Evolutionary conservation across 345 rosid species (phyloP), one percentile per base, ranked within the genome.

Genomic region (Acer campestre): DNA sequence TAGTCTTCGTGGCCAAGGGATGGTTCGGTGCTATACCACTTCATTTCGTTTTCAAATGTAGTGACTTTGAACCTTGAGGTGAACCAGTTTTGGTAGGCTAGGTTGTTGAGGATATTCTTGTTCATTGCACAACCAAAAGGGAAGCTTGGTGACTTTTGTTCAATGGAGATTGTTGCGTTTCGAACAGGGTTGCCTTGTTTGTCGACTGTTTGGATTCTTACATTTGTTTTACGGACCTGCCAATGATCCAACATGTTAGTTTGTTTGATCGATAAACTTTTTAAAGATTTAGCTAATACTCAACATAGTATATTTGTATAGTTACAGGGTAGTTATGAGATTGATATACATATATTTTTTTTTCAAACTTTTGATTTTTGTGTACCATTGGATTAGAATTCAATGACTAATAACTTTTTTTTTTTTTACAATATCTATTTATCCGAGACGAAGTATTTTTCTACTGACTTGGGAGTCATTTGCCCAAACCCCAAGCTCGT

Each of bases 61-160:
- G 98, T 83, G 61, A 91, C 88, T 5, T 40, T 77, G 81, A 94
- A 94, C 72, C 94, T 88, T 7, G 89, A 68, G 0, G 90, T 83
- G 87, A 93, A 93, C 98, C 98, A 95, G 12, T 85, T 76, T 68
- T 86, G 88, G 80, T 89, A 91, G 29, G 83, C 82, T 1, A 68
- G 51, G 80, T 88, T 90, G 67, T 51, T 59, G 49, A 95, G 89
- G 83, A 93, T 95, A 88, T 89, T 86, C 17, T 75, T 85, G 83
- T 85, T 90, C 35, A 78, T 84, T 11, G 87, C 92, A 23, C 89
- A 88, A 0, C 98, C 99, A 59, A 95, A 78, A 58, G 97, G 99
- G 80, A 88, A 88, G 0, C 84, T 44, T 23, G 75, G 64, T n/a
- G 3, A 77, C 38, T 77, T 89, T 71, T 80, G 91, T 10, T 67